Conservation (phyloP, 148 eudicot genomes). For the Bassia scoparia region DNA sequence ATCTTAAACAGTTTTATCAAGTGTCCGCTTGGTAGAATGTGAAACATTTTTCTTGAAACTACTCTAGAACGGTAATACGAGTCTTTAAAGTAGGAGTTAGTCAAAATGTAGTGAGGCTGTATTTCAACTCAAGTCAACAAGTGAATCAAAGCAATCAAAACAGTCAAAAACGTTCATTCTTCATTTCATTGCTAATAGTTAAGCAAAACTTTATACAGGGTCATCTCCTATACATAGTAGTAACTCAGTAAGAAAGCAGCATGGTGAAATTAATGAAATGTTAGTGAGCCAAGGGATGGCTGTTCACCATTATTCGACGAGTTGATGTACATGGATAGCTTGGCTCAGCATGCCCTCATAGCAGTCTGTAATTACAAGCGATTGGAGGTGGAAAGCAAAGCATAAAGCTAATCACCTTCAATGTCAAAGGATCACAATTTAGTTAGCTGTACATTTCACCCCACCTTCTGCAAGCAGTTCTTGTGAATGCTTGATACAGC, state of each 20-base stretch:
- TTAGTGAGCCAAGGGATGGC: background rate
- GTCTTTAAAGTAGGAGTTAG: too few species aligned
- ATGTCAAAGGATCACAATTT: background rate
- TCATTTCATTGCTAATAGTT: background rate
- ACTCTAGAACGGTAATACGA: too few species aligned
- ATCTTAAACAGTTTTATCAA: too few species aligned
- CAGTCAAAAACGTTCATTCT: background rate
- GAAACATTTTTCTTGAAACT: too few species aligned
- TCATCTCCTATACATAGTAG: background rate
- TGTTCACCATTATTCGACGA: conserved; percentile 15
- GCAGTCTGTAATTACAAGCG: conserved; percentile 22
- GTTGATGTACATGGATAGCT: conserved; percentile 20
- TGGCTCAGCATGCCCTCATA: conserved; percentile 8
- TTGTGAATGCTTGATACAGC: conserved; percentile 18
- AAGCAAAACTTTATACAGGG: conserved; percentile 12
- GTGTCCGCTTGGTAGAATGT: too few species aligned
- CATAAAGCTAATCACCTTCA: conserved; percentile 4
- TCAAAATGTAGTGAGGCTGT: too few species aligned
- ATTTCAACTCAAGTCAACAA: too few species aligned
- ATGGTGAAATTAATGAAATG: conserved; percentile 13
- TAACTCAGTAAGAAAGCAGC: background rate
- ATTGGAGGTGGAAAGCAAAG: background rate
- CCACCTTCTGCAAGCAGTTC: conserved; percentile 16
- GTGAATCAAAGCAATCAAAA: background rate
- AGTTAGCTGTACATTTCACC: conserved; percentile 27